A percentile compares a stretch with the other conserved stretches of the same genome.
Evolutionary conservation across 1,284 basidiomycete species (phyloP).

Genomic region (Sanghuangporus baumii): DNA sequence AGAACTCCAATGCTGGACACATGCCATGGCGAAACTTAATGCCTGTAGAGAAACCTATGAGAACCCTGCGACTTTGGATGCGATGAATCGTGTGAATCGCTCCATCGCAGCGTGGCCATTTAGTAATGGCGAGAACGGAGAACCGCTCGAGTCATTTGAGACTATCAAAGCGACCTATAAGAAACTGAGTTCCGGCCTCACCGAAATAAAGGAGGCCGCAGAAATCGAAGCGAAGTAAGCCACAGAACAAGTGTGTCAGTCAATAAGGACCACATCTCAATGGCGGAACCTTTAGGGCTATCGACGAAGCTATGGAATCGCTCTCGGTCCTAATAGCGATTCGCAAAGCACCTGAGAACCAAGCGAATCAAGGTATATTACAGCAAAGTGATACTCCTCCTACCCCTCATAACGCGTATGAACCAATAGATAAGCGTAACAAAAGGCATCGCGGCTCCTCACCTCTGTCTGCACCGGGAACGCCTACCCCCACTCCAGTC

Average conservation of each 20-base stretch:
- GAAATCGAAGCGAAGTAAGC: slow-evolving; percentile 61
- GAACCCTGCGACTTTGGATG: slow-evolving; percentile 45
- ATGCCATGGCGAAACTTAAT: slow-evolving; percentile 51
- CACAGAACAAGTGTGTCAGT: neutral
- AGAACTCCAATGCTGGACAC: slow-evolving; percentile 52
- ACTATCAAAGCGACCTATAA: slow-evolving; percentile 56
- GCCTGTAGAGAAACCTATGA: slow-evolving; percentile 49
- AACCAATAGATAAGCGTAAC: slow-evolving; percentile 55
- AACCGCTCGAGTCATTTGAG: slow-evolving; percentile 62
- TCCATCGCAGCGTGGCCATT: slow-evolving; percentile 63
- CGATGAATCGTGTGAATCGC: slow-evolving; percentile 64
- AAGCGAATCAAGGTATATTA: slow-evolving; percentile 45
- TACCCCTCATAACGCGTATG: neutral
- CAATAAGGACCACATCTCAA: neutral
- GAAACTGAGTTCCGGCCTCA: slow-evolving; percentile 54
- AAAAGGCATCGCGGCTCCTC: slow-evolving; percentile 70
- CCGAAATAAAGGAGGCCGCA: slow-evolving; percentile 52
- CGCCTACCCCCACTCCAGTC: slow-evolving; percentile 36
- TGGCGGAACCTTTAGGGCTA: slow-evolving; percentile 39
- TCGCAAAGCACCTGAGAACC: slow-evolving; percentile 57
- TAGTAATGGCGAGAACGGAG: slow-evolving; percentile 44
- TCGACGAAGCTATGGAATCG: slow-evolving; percentile 65
- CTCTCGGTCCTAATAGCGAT: slow-evolving; percentile 64
- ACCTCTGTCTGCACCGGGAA: slow-evolving; percentile 39
- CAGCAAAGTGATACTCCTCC: neutral